Base-by-base conservation (phyloP, 2,329 filamentous ascomycete species). In the Xylariaceae sp. region DNA sequence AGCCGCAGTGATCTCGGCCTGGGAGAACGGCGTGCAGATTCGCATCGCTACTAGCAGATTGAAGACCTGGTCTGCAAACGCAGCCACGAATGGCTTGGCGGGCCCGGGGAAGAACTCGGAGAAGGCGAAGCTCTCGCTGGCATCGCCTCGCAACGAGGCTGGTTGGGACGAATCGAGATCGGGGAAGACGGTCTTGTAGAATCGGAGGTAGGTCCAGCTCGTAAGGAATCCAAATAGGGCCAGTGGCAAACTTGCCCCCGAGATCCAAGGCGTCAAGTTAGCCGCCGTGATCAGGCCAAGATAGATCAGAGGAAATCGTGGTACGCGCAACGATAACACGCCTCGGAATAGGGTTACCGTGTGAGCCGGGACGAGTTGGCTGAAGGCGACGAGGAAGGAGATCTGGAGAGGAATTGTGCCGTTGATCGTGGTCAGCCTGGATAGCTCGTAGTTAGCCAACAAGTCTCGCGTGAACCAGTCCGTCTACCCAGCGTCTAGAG, bases 301-400 rank as follows among this genome's bases (percentile, higher is more conserved):
- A 86, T 89, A 80, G 77, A 94, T 64, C 77, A 96, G 78, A 9
- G 84, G 85, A 67, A 87, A 85, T 52, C 83, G 78, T 15, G 85
- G 85, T 57, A 99, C 92, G 66, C 93, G 89, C 73, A 97, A 86
- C 61, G 94, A 96, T 60, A 97, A 73, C 62, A 96, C 78, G 64
- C 92, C 92, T 65, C 89, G 88, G 78, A 96, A 93, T 60, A 99
- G 84, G 3, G 93, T 94, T 56, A 97, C 93, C 9, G 94, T 99
- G 75, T 99, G 94, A 63, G 96, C 92, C 18, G 94, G 94, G 42
- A 97, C 89, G 53, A 99, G 89, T 76, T 99, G 94, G 77, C 96
- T 97, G 77, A 97, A 96, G 57, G 93, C 90, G 68, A 97, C 90
- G 62, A 99, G 88, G 78, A 97, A 97, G 62, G 89, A 88, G 51